phyloP scores from a whole-genome alignment of 2,329 filamentous ascomycete species.

The Didymella glomerata region DNA sequence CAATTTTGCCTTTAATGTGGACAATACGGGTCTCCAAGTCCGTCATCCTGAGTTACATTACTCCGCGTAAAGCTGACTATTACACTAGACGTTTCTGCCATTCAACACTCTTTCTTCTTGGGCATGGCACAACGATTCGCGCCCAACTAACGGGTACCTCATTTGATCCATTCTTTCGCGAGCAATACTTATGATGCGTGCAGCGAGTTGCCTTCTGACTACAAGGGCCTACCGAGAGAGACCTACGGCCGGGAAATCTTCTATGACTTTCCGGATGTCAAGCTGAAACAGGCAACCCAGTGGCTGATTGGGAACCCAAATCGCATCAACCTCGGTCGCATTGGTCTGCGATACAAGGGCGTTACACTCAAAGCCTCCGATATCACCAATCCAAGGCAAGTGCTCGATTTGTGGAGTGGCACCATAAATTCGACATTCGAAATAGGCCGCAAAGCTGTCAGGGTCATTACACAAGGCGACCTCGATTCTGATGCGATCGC shows the following conservation, averaged over 20 bases:
- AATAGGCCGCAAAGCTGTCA: conserved; percentile 52
- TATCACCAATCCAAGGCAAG: conserved; percentile 44
- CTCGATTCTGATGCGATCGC: conserved; percentile 57
- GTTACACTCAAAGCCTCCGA: conserved; percentile 34
- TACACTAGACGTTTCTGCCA: conserved; percentile 46
- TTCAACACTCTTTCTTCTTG: conserved; percentile 54
- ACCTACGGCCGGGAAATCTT: conserved; percentile 54
- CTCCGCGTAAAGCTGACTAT: not conserved
- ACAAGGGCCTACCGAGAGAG: conserved; percentile 51
- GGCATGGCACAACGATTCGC: conserved; percentile 56
- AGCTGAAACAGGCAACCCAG: conserved; percentile 54
- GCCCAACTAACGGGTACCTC: conserved; percentile 50
- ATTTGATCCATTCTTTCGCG: conserved; percentile 6
- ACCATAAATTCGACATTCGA: conserved; percentile 56
- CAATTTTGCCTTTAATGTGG: conserved; percentile 57
- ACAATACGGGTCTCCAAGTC: conserved; percentile 57
- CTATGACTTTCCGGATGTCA: conserved; percentile 54
- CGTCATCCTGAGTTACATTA: not conserved
- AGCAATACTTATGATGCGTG: not conserved
- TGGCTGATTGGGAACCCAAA: conserved; percentile 64
- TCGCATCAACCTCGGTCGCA: conserved; percentile 58
- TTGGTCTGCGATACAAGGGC: conserved; percentile 56
- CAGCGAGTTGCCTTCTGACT: conserved; percentile 34
- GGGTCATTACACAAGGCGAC: conserved; percentile 58
- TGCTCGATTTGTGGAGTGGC: conserved; percentile 61